Base-by-base conservation (phyloP, 345 rosid genomes). In the Melastoma malabathricum region DNA sequence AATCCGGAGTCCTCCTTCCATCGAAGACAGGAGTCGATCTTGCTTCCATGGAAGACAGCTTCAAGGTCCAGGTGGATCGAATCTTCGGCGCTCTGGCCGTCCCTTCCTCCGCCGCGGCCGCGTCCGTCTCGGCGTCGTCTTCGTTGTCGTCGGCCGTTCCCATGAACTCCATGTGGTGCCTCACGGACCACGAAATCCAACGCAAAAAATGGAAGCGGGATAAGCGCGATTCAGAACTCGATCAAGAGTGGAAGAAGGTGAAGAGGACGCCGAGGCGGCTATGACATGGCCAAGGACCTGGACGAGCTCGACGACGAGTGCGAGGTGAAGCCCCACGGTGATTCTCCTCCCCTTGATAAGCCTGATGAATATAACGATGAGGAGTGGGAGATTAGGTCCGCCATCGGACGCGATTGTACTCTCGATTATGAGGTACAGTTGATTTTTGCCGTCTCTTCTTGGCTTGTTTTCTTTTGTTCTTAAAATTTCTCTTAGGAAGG, bases 331-430 rank as follows among this genome's bases (percentile, higher is more conserved):
- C 45, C 54, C 25, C 41, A 44, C 23, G 10, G 31, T 13, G 14
- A 15, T 8, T 49, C 60, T 50, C 18, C 49, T 15, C 60, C 15
- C 15, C 19, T 50, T 39, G 41, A 15, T 43, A 59, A 65, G 51
- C 61, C 56, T 43, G 62, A 23, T 43, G 61, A 64, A 6, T 71
- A 58, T 45, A 67, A 63, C 34, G 66, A 59, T 15, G 85, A 71
- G 54, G 89, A 58, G n/a, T 89, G 87, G 89, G 78, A 76, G 22
- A 83, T 89, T 53, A 72, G 78, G 64, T 74, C 89, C 13, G 81
- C 78, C 15, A 70, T 89, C 50, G 93, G 97, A 18, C 69, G 78
- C 56, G 97, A 89, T 50, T 68, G 64, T 18, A 89, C 97, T 47
- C 81, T 89, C 14, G 97, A 89, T 54, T 54, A 75, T 8, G 95